phyloP scores from a whole-genome alignment of 306 rosid species.

The Malus sylvestris region DNA sequence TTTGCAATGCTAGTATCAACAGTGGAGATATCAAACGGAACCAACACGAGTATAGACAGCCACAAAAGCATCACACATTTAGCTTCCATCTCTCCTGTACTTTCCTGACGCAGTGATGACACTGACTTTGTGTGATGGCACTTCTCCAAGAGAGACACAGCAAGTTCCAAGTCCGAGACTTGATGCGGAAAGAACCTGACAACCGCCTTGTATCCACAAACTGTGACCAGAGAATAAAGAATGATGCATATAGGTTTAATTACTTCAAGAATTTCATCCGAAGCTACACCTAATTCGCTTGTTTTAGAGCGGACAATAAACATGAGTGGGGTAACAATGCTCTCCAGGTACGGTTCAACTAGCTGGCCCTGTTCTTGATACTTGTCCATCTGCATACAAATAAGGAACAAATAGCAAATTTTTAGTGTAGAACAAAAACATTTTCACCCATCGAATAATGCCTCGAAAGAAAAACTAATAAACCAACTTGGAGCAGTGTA shows the following conservation, averaged over 20 bases:
- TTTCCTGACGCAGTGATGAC: slow-evolving; percentile 64
- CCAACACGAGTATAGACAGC: slow-evolving; percentile 87
- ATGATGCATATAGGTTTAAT: slow-evolving; percentile 79
- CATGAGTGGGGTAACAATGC: slow-evolving; percentile 82
- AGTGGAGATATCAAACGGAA: slow-evolving; percentile 87
- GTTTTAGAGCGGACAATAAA: slow-evolving; percentile 58
- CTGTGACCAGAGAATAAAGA: slow-evolving; percentile 64
- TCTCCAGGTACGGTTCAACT: slow-evolving; percentile 87
- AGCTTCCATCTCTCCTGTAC: slow-evolving; percentile 93
- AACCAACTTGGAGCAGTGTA: background rate
- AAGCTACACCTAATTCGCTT: slow-evolving; percentile 52
- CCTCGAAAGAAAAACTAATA: background rate
- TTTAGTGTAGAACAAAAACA: background rate
- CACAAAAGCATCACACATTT: slow-evolving; percentile 85
- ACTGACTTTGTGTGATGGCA: slow-evolving; percentile 52
- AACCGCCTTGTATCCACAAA: slow-evolving; percentile 87
- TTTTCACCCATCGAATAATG: background rate
- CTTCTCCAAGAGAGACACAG: slow-evolving; percentile 75
- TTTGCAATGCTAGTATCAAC: slow-evolving; percentile 74
- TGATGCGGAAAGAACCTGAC: slow-evolving; percentile 89
- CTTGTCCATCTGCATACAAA: slow-evolving; percentile 70
- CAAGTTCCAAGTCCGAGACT: slow-evolving; percentile 93
- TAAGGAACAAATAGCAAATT: background rate
- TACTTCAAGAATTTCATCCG: slow-evolving; percentile 54
- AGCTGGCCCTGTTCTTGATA: slow-evolving; percentile 95